These are phyloP conservation scores for Sugiyamaella boreocaroliniensis DNA, from an alignment of 805 yeast genomes.

Conservation along the genomic window DNA sequence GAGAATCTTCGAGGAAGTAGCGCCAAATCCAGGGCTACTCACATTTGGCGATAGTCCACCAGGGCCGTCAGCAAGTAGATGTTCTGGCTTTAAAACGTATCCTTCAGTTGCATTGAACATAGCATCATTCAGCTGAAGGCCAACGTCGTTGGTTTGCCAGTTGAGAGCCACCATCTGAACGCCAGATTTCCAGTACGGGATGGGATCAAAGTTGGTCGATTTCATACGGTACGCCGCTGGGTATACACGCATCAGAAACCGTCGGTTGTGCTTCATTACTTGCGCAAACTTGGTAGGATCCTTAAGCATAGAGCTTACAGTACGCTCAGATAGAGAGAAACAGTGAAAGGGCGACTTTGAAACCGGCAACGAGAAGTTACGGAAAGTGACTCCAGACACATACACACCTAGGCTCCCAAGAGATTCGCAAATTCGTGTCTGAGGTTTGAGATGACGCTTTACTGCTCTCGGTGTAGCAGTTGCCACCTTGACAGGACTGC, in stretches of 20 bases:
- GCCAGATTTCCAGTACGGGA: conserved; percentile 76
- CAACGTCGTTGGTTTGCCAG: conserved; percentile 89
- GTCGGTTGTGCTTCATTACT: conserved; percentile 68
- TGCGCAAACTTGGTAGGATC: conserved; percentile 51
- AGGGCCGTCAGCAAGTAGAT: conserved; percentile 25
- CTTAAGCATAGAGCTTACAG: conserved; percentile 54
- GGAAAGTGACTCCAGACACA: conserved; percentile 66
- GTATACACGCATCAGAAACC: conserved; percentile 73
- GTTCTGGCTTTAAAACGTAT: conserved; percentile 67
- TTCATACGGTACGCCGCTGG: conserved; percentile 74
- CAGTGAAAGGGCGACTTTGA: conserved; percentile 76
- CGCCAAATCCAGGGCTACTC: background rate
- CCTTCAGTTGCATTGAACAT: conserved; percentile 66
- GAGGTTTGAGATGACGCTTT: conserved; percentile 14
- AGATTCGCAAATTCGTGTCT: conserved; percentile 29
- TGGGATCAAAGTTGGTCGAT: conserved; percentile 77
- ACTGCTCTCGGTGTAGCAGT: background rate
- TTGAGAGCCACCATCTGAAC: conserved; percentile 94
- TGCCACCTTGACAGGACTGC: background rate
- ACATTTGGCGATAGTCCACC: background rate
- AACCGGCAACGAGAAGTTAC: conserved; percentile 79
- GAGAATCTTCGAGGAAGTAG: background rate
- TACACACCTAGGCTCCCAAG: conserved; percentile 64
- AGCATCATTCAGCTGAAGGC: conserved; percentile 83
- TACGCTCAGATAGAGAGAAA: conserved; percentile 78